Evolutionary conservation across 1,284 basidiomycete genomes (phyloP).

Genomic region (Naganishia albida): DNA sequence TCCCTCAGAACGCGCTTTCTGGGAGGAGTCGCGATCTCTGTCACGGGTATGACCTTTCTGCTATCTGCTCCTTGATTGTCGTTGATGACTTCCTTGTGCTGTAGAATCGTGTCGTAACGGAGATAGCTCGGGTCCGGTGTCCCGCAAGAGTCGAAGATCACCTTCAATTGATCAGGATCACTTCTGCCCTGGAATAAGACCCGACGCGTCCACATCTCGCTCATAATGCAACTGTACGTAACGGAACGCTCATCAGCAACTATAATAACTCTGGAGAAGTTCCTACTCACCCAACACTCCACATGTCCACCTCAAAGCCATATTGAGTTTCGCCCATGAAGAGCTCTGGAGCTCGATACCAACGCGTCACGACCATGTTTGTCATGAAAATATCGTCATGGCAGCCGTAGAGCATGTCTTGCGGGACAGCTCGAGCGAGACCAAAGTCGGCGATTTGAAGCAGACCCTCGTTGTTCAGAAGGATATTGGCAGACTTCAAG

Average conservation of each 20-base stretch:
- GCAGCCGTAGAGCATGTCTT: slow-evolving; percentile 52
- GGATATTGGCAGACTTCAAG: slow-evolving; percentile 96
- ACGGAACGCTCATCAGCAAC: neutral
- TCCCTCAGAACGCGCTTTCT: slow-evolving; percentile 42
- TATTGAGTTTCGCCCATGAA: slow-evolving; percentile 86
- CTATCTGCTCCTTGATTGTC: slow-evolving; percentile 38
- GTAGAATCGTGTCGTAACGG: slow-evolving; percentile 68
- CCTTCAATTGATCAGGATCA: slow-evolving; percentile 86
- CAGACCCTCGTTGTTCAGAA: slow-evolving; percentile 82
- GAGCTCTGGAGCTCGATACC: slow-evolving; percentile 97
- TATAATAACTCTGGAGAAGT: slow-evolving; percentile 10
- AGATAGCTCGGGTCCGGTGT: slow-evolving; percentile 76
- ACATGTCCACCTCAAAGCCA: slow-evolving; percentile 92
- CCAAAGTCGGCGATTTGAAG: slow-evolving; percentile 96
- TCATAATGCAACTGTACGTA: slow-evolving; percentile 74
- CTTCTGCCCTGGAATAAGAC: slow-evolving; percentile 86
- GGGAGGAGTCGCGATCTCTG: slow-evolving; percentile 38
- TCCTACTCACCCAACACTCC: slow-evolving; percentile 84
- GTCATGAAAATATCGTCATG: slow-evolving; percentile 77
- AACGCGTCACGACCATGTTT: slow-evolving; percentile 96
- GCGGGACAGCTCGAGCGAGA: slow-evolving; percentile 70
- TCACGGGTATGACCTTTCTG: slow-evolving; percentile 42
- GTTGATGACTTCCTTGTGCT: slow-evolving; percentile 28
- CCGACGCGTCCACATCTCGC: slow-evolving; percentile 87
- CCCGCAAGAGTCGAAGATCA: slow-evolving; percentile 87